phyloP scores from a whole-genome alignment of 805 yeast genomes.

The Teunomyces stri region DNA sequence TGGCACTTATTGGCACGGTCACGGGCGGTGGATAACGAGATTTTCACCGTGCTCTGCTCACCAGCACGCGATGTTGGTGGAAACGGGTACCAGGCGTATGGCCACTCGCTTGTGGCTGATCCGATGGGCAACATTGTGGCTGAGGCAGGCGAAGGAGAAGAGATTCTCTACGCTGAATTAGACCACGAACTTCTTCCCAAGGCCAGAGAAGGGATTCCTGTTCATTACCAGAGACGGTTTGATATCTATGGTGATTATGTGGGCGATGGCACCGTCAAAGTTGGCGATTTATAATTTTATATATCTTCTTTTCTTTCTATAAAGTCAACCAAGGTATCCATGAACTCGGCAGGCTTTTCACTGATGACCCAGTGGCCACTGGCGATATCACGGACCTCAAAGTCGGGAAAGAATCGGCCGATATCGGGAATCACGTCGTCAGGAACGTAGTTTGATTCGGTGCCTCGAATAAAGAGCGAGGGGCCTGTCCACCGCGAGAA shows the following conservation, averaged over 20 bases:
- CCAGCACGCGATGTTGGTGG: conserved; percentile 74
- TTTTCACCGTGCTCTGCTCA: conserved; percentile 74
- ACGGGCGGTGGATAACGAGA: conserved; percentile 73
- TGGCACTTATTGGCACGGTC: conserved; percentile 76
- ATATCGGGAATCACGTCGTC: conserved; percentile 76
- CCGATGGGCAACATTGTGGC: conserved; percentile 42
- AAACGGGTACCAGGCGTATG: conserved; percentile 45
- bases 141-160: conserved; percentile 48
- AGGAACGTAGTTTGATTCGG: conserved; percentile 70
- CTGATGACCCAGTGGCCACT: conserved; percentile 93
- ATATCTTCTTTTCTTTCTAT: conserved; percentile 47
- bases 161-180: conserved; percentile 40
- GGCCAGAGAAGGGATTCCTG: conserved; percentile 41
- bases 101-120: conserved; percentile 45
- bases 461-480: conserved; percentile 75
- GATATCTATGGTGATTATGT: conserved; percentile 45
- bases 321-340: conserved; percentile 60
- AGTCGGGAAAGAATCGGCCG: conserved; percentile 75
- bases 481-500: conserved; percentile 65
- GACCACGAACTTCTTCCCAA: conserved; percentile 39
- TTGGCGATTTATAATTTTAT: conserved; percentile 18
- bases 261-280: conserved; percentile 26
- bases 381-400: conserved; percentile 69
- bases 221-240: conserved; percentile 42
- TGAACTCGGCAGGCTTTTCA: conserved; percentile 79